phyloP scores from a whole-genome alignment of 371 early-diverging fungal genomes.

The Rhizopus delemar region DNA sequence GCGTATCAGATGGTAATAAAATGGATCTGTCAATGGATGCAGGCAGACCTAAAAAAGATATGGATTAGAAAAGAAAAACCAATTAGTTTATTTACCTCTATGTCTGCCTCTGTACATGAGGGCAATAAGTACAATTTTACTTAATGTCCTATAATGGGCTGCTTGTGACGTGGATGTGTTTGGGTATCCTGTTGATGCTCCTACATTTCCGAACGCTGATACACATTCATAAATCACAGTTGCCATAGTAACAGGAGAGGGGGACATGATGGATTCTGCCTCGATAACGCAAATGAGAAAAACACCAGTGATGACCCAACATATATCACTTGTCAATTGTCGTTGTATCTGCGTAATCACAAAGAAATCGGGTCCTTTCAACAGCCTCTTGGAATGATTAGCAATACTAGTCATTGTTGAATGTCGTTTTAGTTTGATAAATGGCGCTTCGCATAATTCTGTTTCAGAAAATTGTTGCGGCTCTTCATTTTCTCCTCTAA shows the following conservation, averaged over 20 bases:
- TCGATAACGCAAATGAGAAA: slow-evolving; percentile 38
- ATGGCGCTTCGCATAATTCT: slow-evolving; percentile 30
- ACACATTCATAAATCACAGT: slow-evolving; percentile 48
- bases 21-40: slow-evolving; percentile 52
- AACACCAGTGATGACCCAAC: slow-evolving; percentile 46
- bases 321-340: slow-evolving; percentile 46
- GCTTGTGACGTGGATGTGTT: slow-evolving; percentile 38
- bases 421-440: slow-evolving; percentile 40
- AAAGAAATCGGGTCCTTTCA: slow-evolving; percentile 43
- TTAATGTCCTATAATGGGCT: slow-evolving; percentile 34
- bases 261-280: slow-evolving; percentile 36
- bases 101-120: slow-evolving; percentile 51
- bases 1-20: slow-evolving; percentile 40
- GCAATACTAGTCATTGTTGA: slow-evolving; percentile 45
- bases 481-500: slow-evolving; percentile 39
- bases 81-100: slow-evolving; percentile 31
- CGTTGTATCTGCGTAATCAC: slow-evolving; percentile 49
- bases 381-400: slow-evolving; percentile 32
- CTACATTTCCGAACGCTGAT: slow-evolving; percentile 47
- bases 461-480: slow-evolving; percentile 29
- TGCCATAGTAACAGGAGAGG: slow-evolving; percentile 38
- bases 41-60: slow-evolving; percentile 36
- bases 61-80: neutral
- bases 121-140: slow-evolving; percentile 41
- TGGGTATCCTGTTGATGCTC: slow-evolving; percentile 44